These are phyloP conservation scores for Apiotrichum veenhuisii DNA, from an alignment of 1,284 basidiomycete genomes.

Conservation along the genomic window DNA sequence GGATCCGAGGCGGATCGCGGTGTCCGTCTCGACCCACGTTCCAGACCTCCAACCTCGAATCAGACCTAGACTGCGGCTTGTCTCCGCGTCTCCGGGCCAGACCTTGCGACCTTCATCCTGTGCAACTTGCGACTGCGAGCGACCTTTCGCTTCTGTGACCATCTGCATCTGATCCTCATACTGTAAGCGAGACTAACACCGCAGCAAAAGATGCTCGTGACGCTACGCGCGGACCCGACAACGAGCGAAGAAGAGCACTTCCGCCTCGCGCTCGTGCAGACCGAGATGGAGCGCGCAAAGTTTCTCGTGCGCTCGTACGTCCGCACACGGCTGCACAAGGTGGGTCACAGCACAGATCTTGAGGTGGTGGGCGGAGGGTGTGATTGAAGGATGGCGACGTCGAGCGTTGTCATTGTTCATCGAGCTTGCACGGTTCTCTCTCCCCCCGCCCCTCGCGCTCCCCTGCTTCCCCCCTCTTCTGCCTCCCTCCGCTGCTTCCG, in stretches of 20 bases:
- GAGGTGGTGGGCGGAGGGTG: background rate
- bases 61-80: too few species aligned
- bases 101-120: too few species aligned
- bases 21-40: too few species aligned
- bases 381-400: background rate
- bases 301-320: conserved; percentile 83
- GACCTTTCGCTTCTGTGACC: too few species aligned
- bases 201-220: conserved; percentile 49
- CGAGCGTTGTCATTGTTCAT: background rate
- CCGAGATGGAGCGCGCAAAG: conserved; percentile 86
- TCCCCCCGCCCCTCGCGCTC: background rate
- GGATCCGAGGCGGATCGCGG: too few species aligned
- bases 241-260: conserved; percentile 87
- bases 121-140: background rate
- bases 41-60: too few species aligned
- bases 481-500: too few species aligned
- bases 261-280: conserved; percentile 82
- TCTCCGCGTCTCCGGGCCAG: too few species aligned
- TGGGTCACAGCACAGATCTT: conserved; percentile 40
- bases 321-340: conserved; percentile 80
- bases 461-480: too few species aligned
- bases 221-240: conserved; percentile 67
- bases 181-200: too few species aligned
- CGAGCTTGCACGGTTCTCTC: background rate
- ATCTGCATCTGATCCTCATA: background rate